phyloP scores from a whole-genome alignment of 768 basidiomycete species.

The Gymnopilus dilepis region DNA sequence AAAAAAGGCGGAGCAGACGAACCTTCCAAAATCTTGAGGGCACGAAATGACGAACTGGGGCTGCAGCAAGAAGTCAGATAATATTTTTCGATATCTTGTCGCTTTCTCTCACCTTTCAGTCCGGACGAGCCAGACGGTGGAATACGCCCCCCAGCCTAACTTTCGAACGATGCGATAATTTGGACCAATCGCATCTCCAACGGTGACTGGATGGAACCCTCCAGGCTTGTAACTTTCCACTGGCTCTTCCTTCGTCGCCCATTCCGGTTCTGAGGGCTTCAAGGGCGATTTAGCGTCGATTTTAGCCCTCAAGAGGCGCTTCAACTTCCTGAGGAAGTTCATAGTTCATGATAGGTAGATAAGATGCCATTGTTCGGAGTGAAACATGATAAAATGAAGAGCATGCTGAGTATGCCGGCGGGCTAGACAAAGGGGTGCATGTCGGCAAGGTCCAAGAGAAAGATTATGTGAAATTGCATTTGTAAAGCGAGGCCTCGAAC shows the following conservation, averaged over 20 bases:
- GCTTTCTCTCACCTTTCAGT: neutral
- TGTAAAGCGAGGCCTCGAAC: too few relatives aligned
- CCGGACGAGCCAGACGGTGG: slow-evolving; percentile 22
- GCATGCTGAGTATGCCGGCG: neutral
- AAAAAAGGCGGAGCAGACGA: neutral
- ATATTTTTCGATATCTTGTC: neutral
- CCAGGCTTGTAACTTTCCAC: slow-evolving; percentile 10
- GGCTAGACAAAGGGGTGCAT: neutral
- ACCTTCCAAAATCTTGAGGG: neutral
- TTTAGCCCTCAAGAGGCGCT: neutral
- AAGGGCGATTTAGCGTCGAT: neutral
- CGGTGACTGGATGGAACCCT: slow-evolving; percentile 19
- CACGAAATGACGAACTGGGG: neutral
- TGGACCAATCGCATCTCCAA: slow-evolving; percentile 17
- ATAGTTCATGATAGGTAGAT: neutral
- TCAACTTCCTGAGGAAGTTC: neutral
- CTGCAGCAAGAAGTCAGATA: neutral
- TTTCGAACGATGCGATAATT: slow-evolving; percentile 22
- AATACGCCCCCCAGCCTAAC: slow-evolving; percentile 20
- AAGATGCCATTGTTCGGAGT: neutral
- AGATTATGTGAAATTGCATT: neutral
- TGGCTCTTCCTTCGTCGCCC: neutral
- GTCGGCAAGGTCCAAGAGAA: neutral
- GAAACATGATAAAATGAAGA: neutral
- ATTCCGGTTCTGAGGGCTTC: neutral